phyloP scores from a whole-genome alignment of 257 asterid genomes.

The Euphrasia confusa region DNA sequence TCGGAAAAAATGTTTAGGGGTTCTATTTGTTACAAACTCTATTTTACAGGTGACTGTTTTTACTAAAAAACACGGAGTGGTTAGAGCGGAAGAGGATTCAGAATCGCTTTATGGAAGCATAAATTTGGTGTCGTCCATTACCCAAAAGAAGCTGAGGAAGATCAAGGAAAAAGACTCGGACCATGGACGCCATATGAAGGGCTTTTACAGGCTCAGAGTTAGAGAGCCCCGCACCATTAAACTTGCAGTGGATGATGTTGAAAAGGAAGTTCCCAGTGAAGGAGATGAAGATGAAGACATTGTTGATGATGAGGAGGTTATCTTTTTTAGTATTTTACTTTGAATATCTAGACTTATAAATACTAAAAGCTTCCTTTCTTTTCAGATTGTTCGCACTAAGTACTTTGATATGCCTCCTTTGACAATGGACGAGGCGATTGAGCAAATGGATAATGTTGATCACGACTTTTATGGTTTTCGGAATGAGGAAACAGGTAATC shows the following conservation, averaged over 20 bases:
- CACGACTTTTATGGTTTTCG: slow-evolving; percentile 80
- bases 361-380: background rate
- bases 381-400: slow-evolving; percentile 79
- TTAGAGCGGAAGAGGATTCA: slow-evolving; percentile 69
- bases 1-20: too few relatives aligned
- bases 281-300: slow-evolving; percentile 33
- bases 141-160: slow-evolving; percentile 71
- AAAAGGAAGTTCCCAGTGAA: slow-evolving; percentile 32
- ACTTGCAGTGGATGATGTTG: slow-evolving; percentile 31
- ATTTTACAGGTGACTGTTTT: slow-evolving; percentile 57
- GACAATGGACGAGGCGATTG: slow-evolving; percentile 77
- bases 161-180: slow-evolving; percentile 81
- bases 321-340: background rate
- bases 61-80: slow-evolving; percentile 73
- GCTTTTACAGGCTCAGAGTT: slow-evolving; percentile 51
- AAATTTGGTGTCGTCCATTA: slow-evolving; percentile 59
- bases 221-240: slow-evolving; percentile 35
- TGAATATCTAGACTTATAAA: too few relatives aligned
- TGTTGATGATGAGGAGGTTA: slow-evolving; percentile 49
- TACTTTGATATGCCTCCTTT: slow-evolving; percentile 94
- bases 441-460: slow-evolving; percentile 30
- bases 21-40: too few relatives aligned
- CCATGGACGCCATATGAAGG: slow-evolving; percentile 79
- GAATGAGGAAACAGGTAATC: slow-evolving; percentile 77
- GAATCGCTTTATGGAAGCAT: slow-evolving; percentile 57